Evolutionary conservation across 176 grass and related monocot species (phyloP).

Genomic region (Paspalum vaginatum): DNA sequence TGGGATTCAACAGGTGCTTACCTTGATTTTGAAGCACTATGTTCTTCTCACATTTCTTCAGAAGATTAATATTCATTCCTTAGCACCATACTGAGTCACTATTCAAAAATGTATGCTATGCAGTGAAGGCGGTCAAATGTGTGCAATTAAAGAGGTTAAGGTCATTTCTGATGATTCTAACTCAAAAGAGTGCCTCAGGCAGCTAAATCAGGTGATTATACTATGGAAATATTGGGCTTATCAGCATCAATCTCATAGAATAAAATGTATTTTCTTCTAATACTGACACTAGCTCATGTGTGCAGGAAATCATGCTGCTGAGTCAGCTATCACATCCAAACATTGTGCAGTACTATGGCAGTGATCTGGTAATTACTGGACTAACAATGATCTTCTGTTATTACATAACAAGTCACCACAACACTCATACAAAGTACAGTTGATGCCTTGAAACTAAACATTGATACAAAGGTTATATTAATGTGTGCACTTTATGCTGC

Average conservation of each 20-base stretch:
- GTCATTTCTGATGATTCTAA: conserved; percentile 96
- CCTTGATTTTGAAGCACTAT: conserved; percentile 9
- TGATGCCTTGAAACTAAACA: background rate
- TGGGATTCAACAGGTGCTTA: conserved; percentile 79
- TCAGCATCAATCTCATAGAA: conserved; percentile 7
- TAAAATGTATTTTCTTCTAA: conserved; percentile 14
- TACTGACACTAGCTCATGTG: conserved; percentile 31
- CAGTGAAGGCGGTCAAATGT: conserved; percentile 92
- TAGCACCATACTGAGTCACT: conserved; percentile 9
- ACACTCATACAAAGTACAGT: background rate
- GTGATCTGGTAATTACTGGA: conserved; percentile 81
- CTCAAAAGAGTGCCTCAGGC: conserved; percentile 92
- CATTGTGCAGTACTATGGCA: conserved; percentile 90
- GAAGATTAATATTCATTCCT: background rate
- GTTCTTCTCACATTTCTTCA: background rate
- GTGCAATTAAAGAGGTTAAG: conserved; percentile 99
- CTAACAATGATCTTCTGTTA: conserved; percentile 29
- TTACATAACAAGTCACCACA: conserved; percentile 20
- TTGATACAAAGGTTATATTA: conserved; percentile 19
- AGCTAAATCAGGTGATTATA: conserved; percentile 79
- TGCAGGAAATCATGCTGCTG: conserved; percentile 89
- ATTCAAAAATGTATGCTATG: conserved; percentile 25
- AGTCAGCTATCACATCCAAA: conserved; percentile 91
- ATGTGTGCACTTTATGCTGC: conserved; percentile 22
- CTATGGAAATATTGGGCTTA: conserved; percentile 5